phyloP scores from a whole-genome alignment of 2,329 filamentous ascomycete species.

The Alternaria arbusti region DNA sequence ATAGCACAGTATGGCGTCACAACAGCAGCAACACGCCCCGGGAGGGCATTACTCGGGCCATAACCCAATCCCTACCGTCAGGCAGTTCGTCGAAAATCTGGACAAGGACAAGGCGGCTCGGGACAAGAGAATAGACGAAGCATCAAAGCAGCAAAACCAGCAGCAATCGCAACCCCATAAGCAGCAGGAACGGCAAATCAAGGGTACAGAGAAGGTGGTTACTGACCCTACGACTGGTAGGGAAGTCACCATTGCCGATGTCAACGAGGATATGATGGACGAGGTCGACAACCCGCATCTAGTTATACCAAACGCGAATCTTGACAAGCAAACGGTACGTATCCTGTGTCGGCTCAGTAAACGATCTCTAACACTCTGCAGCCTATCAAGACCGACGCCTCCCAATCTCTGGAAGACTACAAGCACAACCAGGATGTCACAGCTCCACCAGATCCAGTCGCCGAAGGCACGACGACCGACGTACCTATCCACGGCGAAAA shows the following conservation, averaged over 20 bases:
- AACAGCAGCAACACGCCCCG: constrained; percentile 56
- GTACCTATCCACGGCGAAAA: constrained; percentile 96
- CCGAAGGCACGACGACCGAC: constrained; percentile 83
- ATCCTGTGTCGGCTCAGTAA: not conserved
- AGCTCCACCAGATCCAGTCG: constrained; percentile 85
- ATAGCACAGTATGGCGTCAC: constrained; percentile 52
- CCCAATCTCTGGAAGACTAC: constrained; percentile 80
- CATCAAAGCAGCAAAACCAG: constrained; percentile 33
- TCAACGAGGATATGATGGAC: constrained; percentile 72
- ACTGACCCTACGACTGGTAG: constrained; percentile 89
- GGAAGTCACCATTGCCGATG: constrained; percentile 84
- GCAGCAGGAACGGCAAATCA: constrained; percentile 58
- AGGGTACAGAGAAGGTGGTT: constrained; percentile 64
- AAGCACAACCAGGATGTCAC: constrained; percentile 86
- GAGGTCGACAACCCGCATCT: constrained; percentile 75
- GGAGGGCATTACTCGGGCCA: constrained; percentile 78
- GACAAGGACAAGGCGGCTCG: constrained; percentile 80
- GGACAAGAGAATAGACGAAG: constrained; percentile 72
- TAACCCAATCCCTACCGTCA: constrained; percentile 87
- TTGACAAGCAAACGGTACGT: constrained; percentile 72
- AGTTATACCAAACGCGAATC: constrained; percentile 87
- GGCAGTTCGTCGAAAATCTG: constrained; percentile 79
- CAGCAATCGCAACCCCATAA: constrained; percentile 27
- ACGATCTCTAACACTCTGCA: constrained; percentile 16
- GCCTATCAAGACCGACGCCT: constrained; percentile 72